Conservation (phyloP, 164 flowering plant species). For the Stephania japonica region DNA sequence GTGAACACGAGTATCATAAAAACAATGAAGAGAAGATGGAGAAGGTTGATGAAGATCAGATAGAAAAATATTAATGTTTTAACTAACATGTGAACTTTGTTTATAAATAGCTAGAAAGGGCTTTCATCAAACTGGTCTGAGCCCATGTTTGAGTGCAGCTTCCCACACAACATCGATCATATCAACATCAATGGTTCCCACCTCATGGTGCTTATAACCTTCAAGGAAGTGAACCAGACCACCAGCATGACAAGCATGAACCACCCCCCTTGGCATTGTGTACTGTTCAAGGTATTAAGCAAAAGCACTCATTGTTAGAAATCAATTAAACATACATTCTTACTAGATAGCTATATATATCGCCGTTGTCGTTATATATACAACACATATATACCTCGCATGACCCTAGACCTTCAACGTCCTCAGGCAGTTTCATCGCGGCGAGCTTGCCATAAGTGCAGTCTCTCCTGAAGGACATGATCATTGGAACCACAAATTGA, state of each 20-base stretch:
- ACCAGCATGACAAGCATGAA: conserved; percentile 97
- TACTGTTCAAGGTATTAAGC: conserved; percentile 37
- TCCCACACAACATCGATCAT: conserved; percentile 84
- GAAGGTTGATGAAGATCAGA: no score
- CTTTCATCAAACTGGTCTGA: conserved; percentile 39
- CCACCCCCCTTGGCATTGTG: conserved; percentile 80
- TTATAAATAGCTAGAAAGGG: background rate
- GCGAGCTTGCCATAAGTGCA: conserved; percentile 90
- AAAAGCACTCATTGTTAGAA: background rate
- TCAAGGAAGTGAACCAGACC: conserved; percentile 82
- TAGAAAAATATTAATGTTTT: no score
- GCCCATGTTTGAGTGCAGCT: conserved; percentile 79
- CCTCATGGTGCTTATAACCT: conserved; percentile 92
- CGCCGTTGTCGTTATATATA: no score
- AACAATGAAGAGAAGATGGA: no score
- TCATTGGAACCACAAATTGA: conserved; percentile 90
- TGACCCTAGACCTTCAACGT: conserved; percentile 68
- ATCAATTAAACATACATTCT: no score
- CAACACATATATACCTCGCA: conserved; percentile 60
- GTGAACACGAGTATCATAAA: no score
- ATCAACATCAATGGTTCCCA: conserved; percentile 80
- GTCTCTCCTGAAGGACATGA: conserved; percentile 58
- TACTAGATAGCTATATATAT: no score
- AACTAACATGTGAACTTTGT: no score
- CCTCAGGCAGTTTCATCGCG: conserved; percentile 81